These are phyloP conservation scores for Phytophthora litchii DNA, from an alignment of 352 stramenopile species.

Conservation along the genomic window DNA sequence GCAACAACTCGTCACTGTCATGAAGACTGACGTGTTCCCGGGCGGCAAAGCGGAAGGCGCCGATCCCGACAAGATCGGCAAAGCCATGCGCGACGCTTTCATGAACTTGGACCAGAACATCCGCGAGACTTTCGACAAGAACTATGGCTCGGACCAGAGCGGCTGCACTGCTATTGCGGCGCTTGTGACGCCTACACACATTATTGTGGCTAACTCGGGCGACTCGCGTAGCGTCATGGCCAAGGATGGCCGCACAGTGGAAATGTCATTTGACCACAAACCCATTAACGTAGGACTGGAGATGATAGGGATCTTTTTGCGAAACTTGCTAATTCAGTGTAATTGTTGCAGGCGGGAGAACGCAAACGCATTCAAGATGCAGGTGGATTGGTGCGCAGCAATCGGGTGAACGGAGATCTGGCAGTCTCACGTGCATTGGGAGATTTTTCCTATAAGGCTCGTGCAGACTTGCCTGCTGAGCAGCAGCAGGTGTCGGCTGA, in stretches of 20 bases:
- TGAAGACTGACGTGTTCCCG: conserved; percentile 48
- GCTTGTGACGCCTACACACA: conserved; percentile 70
- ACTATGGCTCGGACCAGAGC: conserved; percentile 66
- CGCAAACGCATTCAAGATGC: conserved; percentile 73
- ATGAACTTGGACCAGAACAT: conserved; percentile 72
- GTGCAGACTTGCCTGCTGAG: conserved; percentile 52
- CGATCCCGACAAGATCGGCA: conserved; percentile 62
- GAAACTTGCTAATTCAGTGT: neutral
- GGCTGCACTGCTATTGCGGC: conserved; percentile 79
- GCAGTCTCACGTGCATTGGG: conserved; percentile 80
- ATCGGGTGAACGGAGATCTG: conserved; percentile 85
- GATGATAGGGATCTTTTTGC: conserved; percentile 1
- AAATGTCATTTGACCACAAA: conserved; percentile 93
- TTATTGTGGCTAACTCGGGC: conserved; percentile 82
- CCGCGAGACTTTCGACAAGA: conserved; percentile 49
- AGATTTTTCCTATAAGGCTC: conserved; percentile 86
- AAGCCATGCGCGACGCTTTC: conserved; percentile 64
- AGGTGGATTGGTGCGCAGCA: conserved; percentile 71
- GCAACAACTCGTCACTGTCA: conserved; percentile 40
- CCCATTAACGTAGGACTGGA: conserved; percentile 75
- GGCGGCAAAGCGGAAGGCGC: conserved; percentile 34
- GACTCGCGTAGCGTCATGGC: conserved; percentile 82
- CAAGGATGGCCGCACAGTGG: conserved; percentile 54
- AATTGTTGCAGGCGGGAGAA: conserved; percentile 52
- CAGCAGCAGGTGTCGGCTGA: conserved; percentile 88